These are phyloP conservation scores for Fennellomyces sp. DNA, from an alignment of 371 early-diverging fungal species.

Conservation along the genomic window DNA sequence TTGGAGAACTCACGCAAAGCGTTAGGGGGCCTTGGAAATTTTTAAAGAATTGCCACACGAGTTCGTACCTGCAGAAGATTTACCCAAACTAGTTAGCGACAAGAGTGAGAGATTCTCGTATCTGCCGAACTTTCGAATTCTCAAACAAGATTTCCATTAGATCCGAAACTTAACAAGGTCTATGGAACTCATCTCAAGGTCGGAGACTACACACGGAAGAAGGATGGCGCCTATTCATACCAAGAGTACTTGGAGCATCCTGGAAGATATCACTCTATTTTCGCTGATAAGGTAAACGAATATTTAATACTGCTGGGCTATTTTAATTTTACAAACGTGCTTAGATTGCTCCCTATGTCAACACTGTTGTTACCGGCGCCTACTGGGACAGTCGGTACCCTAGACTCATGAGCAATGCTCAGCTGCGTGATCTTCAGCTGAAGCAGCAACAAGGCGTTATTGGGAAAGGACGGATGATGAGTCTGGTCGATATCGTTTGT, in stretches of 20 bases:
- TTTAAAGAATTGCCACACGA: slow-evolving; percentile 93
- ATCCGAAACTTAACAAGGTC: slow-evolving; percentile 65
- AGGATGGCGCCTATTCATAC: slow-evolving; percentile 59
- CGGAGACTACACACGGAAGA: slow-evolving; percentile 80
- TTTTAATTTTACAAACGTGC: not conserved
- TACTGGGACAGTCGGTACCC: slow-evolving; percentile 93
- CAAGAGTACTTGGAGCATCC: slow-evolving; percentile 83
- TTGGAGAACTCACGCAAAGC: not conserved
- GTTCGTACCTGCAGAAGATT: slow-evolving; percentile 83
- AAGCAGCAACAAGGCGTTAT: slow-evolving; percentile 47
- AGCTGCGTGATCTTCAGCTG: slow-evolving; percentile 69
- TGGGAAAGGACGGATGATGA: slow-evolving; percentile 74
- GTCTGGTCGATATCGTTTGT: slow-evolving; percentile 93
- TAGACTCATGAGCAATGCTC: slow-evolving; percentile 85
- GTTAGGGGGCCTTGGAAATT: slow-evolving; percentile 85
- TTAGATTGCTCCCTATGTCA: slow-evolving; percentile 88
- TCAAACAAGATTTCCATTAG: slow-evolving; percentile 20
- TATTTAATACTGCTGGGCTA: not conserved
- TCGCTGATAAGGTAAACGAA: slow-evolving; percentile 71
- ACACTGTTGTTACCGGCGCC: slow-evolving; percentile 91
- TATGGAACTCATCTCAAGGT: slow-evolving; percentile 82
- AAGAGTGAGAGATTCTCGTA: slow-evolving; percentile 52
- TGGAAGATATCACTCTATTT: slow-evolving; percentile 79
- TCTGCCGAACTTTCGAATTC: not conserved
- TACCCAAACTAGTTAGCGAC: slow-evolving; percentile 67